These are phyloP conservation scores for Lichtheimia hyalospora DNA, from an alignment of 371 early-diverging fungal genomes.

Conservation along the genomic window DNA sequence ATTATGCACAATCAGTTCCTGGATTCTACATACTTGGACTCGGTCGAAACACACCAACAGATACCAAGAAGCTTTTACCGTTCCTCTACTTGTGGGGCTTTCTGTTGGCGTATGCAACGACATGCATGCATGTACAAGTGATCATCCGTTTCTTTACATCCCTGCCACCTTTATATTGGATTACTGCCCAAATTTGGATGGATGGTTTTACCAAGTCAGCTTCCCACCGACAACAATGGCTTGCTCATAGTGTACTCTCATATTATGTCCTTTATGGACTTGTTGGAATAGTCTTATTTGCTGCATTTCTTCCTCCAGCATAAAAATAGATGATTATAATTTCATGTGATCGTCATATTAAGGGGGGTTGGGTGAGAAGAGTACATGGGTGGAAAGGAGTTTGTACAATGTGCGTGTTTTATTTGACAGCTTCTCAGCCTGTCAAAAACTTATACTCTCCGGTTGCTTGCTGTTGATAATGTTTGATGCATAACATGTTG, in stretches of 20 bases:
- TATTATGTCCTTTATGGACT: constrained; percentile 75
- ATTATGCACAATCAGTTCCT: constrained; percentile 55
- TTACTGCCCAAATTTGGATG: constrained; percentile 57
- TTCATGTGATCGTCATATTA: no score
- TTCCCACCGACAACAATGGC: constrained; percentile 13
- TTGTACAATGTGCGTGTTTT: no score
- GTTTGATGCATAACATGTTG: no score
- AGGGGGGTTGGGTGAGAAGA: no score
- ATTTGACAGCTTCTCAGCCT: no score
- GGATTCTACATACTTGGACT: constrained; percentile 59
- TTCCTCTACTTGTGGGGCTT: constrained; percentile 74
- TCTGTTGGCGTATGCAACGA: constrained; percentile 58
- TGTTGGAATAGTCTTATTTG: constrained; percentile 74
- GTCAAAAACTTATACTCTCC: no score
- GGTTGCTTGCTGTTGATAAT: no score
- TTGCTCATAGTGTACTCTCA: constrained; percentile 35
- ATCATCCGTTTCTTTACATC: constrained; percentile 87
- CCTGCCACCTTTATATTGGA: constrained; percentile 84
- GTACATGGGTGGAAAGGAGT: no score
- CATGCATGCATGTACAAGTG: constrained; percentile 90
- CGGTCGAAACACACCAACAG: neutral
- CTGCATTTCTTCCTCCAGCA: constrained; percentile 85
- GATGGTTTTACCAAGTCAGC: constrained; percentile 12
- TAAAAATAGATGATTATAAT: constrained; percentile 23
- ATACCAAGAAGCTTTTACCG: constrained; percentile 1